A percentile compares a stretch with the other conserved stretches of the same genome.
phyloP scores from a whole-genome alignment of 2,329 filamentous ascomycete species.

The Decorospora gaudefroyi region DNA sequence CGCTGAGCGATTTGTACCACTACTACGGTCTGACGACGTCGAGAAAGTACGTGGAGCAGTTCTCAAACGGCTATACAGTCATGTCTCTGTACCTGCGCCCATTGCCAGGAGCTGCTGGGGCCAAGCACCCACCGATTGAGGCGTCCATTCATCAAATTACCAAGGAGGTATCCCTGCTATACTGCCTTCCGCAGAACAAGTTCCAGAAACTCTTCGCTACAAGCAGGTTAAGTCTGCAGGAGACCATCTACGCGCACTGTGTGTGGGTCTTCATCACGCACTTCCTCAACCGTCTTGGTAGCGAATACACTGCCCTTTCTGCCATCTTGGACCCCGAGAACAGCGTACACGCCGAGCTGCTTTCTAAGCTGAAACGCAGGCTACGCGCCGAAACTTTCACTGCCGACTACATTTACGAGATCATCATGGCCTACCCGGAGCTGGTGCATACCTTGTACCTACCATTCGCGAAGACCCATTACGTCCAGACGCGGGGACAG shows the following conservation, averaged over 20 bases:
- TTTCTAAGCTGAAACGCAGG: conserved; percentile 93
- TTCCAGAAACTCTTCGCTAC: conserved; percentile 87
- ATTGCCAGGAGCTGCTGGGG: conserved; percentile 51
- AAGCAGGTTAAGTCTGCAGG: conserved; percentile 86
- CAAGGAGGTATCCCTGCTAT: conserved; percentile 95
- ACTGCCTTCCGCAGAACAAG: conserved; percentile 97
- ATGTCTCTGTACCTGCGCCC: conserved; percentile 94
- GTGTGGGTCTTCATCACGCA: conserved; percentile 98
- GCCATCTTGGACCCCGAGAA: conserved; percentile 80
- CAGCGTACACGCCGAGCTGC: conserved; percentile 80
- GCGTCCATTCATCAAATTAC: conserved; percentile 98
- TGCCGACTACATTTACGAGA: conserved; percentile 95
- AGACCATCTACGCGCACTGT: conserved; percentile 96
- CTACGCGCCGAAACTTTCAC: conserved; percentile 97
- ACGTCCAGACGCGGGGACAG: conserved; percentile 67
- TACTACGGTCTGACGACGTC: conserved; percentile 98
- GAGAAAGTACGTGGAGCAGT: conserved; percentile 96
- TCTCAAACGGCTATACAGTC: conserved; percentile 96
- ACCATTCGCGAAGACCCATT: conserved; percentile 87
- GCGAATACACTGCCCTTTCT: conserved; percentile 86
- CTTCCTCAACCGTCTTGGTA: conserved; percentile 91
- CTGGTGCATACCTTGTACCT: conserved; percentile 88
- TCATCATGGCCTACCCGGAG: conserved; percentile 87
- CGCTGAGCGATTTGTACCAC: conserved; percentile 93
- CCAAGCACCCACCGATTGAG: conserved; percentile 77